A percentile compares a stretch with the other conserved stretches of the same genome.
Evolutionary conservation across 2,329 filamentous ascomycete genomes (phyloP).

Genomic region (Penicillium sclerotigenum): DNA sequence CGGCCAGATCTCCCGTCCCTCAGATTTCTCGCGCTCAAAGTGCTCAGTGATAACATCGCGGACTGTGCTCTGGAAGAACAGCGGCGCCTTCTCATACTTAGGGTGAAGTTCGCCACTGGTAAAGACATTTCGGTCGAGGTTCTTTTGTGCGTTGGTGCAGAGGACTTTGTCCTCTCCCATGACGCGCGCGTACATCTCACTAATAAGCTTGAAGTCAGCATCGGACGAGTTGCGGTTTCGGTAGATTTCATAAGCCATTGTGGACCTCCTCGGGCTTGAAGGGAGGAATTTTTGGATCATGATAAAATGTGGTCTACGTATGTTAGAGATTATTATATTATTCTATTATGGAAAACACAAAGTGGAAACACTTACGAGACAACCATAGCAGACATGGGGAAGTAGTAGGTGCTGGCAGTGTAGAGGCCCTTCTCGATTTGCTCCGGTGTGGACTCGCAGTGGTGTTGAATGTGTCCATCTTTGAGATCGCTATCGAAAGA

Average conservation of each 20-base stretch:
- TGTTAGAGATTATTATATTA: slow-evolving; percentile 22
- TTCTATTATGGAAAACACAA: background rate
- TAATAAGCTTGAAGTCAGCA: slow-evolving; percentile 56
- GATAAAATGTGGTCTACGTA: slow-evolving; percentile 57
- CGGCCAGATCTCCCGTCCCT: slow-evolving; percentile 53
- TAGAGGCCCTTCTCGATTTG: slow-evolving; percentile 49
- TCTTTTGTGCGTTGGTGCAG: slow-evolving; percentile 58
- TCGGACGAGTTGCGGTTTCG: slow-evolving; percentile 60
- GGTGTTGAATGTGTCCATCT: slow-evolving; percentile 52
- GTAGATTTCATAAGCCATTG: slow-evolving; percentile 63
- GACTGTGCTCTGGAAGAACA: slow-evolving; percentile 55
- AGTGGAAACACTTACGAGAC: slow-evolving; percentile 26
- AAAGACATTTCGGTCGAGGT: slow-evolving; percentile 61
- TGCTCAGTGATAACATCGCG: slow-evolving; percentile 51
- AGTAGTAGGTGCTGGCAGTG: slow-evolving; percentile 34
- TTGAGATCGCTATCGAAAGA: slow-evolving; percentile 54
- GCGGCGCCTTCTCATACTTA: slow-evolving; percentile 56
- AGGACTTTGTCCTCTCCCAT: slow-evolving; percentile 64
- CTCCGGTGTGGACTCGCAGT: slow-evolving; percentile 47
- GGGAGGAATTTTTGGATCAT: slow-evolving; percentile 63
- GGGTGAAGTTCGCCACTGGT: slow-evolving; percentile 63
- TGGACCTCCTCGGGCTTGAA: slow-evolving; percentile 48
- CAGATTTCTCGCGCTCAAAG: slow-evolving; percentile 46
- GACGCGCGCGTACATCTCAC: slow-evolving; percentile 60
- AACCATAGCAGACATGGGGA: slow-evolving; percentile 33